Conservation (phyloP, 352 stramenopile genomes). For the Globisporangium lucens region DNA sequence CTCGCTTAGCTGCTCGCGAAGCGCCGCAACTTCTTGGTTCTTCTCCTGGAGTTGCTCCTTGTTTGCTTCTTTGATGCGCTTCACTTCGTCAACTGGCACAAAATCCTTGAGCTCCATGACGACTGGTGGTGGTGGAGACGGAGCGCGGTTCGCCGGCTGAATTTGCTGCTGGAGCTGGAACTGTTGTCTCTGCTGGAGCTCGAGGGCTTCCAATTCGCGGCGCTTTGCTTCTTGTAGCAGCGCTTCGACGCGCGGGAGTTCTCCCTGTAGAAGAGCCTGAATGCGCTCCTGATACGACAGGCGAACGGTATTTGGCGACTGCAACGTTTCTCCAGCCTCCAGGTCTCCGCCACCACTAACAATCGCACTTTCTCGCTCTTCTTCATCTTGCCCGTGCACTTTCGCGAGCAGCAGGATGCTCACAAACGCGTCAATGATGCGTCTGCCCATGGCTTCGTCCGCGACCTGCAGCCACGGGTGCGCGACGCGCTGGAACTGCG, state of each 20-base stretch:
- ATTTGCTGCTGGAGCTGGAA: constrained; percentile 12
- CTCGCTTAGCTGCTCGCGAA: constrained; percentile 33
- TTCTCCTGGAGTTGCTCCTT: constrained; percentile 35
- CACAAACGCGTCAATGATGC: constrained; percentile 56
- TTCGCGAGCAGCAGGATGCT: constrained; percentile 45
- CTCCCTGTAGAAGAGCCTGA: constrained; percentile 43
- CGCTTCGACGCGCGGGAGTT: constrained; percentile 40
- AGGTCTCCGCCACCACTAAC: constrained; percentile 8
- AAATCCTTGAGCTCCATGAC: constrained; percentile 74
- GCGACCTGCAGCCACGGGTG: constrained; percentile 47
- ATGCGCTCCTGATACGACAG: constrained; percentile 58
- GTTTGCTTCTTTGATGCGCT: constrained; percentile 42
- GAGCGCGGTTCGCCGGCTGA: constrained; percentile 14
- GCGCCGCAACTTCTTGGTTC: constrained; percentile 21
- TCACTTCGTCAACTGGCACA: constrained; percentile 53
- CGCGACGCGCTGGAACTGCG: constrained; percentile 55
- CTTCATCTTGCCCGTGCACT: constrained; percentile 16
- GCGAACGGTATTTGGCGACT: constrained; percentile 11
- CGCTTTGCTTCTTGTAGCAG: constrained; percentile 23
- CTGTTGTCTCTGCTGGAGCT: constrained; percentile 17
- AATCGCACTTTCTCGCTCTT: constrained; percentile 1
- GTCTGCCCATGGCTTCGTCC: constrained; percentile 58
- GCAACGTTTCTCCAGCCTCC: constrained; percentile 21
- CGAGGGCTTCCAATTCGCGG: constrained; percentile 17
- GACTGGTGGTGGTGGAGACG: constrained; percentile 16